A percentile compares a stretch with the other conserved stretches of the same genome.
phyloP scores from a whole-genome alignment of 2,329 filamentous ascomycete genomes.

The Huntiella decipiens region DNA sequence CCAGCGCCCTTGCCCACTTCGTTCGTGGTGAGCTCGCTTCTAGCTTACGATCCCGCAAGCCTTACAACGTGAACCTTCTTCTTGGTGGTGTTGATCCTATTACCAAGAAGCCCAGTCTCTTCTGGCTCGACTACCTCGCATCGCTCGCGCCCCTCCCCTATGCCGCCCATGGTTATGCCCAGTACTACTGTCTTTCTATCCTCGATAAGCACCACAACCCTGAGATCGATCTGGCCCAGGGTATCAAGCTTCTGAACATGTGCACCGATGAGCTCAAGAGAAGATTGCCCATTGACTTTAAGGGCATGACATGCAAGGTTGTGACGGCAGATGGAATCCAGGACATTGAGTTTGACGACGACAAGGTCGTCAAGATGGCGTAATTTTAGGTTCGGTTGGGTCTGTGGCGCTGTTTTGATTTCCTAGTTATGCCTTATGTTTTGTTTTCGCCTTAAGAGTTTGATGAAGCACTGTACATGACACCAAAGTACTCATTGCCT shows the following conservation, averaged over 20 bases:
- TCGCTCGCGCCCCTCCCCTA: constrained; percentile 77
- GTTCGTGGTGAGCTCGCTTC: constrained; percentile 84
- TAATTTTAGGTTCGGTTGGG: constrained; percentile 19
- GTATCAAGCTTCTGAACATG: constrained; percentile 80
- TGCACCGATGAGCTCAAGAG: constrained; percentile 96
- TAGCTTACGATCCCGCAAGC: constrained; percentile 76
- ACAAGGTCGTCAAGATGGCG: constrained; percentile 46
- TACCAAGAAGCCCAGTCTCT: constrained; percentile 74
- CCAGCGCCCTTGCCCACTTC: constrained; percentile 76
- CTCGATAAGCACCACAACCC: constrained; percentile 98
- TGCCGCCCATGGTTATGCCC: constrained; percentile 92
- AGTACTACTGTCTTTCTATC: constrained; percentile 93
- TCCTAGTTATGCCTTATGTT: constrained; percentile 1
- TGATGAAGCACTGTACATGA: constrained; percentile 4
- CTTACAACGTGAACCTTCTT: constrained; percentile 92
- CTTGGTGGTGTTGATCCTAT: constrained; percentile 87
- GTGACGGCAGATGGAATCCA: constrained; percentile 85
- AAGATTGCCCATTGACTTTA: constrained; percentile 95
- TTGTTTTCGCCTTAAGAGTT: neutral
- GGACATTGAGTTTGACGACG: constrained; percentile 72
- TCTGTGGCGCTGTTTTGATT: constrained; percentile 1
- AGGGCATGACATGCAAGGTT: constrained; percentile 86
- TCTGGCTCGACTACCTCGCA: constrained; percentile 96
- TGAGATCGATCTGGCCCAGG: constrained; percentile 73
- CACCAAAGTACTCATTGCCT: neutral